phyloP scores from a whole-genome alignment of 1,284 basidiomycete species.

The Ganoderma meredithae region DNA sequence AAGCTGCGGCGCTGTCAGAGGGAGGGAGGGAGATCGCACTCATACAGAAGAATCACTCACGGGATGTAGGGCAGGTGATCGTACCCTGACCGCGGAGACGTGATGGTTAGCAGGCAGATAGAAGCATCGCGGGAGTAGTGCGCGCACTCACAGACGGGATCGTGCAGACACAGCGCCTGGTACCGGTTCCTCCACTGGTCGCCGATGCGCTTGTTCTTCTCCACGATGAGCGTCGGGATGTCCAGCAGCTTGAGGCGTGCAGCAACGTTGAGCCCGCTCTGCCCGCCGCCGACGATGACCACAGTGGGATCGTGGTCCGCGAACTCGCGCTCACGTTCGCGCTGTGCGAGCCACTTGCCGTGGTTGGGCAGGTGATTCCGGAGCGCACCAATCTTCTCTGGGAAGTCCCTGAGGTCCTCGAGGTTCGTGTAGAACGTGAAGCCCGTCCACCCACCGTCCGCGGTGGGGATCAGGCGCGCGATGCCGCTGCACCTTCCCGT shows the following conservation, averaged over 20 bases:
- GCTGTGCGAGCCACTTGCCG: conserved; percentile 49
- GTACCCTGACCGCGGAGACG: conserved; percentile 48
- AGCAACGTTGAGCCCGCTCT: conserved; percentile 67
- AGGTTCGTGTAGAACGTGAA: conserved; percentile 66
- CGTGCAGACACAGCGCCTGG: conserved; percentile 67
- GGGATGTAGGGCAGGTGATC: conserved; percentile 62
- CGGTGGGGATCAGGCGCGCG: conserved; percentile 59
- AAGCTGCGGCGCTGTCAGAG: conserved; percentile 46
- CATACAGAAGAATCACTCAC: conserved; percentile 32
- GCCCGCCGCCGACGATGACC: conserved; percentile 70
- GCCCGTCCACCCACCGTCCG: conserved; percentile 61
- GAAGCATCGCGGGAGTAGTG: conserved; percentile 3
- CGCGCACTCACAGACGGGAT: conserved; percentile 65
- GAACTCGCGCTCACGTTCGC: conserved; percentile 51
- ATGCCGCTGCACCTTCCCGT: conserved; percentile 59
- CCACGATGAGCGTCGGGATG: conserved; percentile 60
- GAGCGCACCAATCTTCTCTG: conserved; percentile 50
- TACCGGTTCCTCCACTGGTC: conserved; percentile 69
- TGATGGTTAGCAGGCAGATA: neutral
- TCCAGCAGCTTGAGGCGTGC: conserved; percentile 65
- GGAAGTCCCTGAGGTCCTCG: conserved; percentile 60
- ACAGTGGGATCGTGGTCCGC: conserved; percentile 51
- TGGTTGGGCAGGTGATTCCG: conserved; percentile 51
- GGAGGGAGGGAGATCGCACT: neutral
- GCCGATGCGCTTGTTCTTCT: conserved; percentile 59